Conservation (phyloP, 208 protist genomes). For the Trypanosomatidae sp. region DNA sequence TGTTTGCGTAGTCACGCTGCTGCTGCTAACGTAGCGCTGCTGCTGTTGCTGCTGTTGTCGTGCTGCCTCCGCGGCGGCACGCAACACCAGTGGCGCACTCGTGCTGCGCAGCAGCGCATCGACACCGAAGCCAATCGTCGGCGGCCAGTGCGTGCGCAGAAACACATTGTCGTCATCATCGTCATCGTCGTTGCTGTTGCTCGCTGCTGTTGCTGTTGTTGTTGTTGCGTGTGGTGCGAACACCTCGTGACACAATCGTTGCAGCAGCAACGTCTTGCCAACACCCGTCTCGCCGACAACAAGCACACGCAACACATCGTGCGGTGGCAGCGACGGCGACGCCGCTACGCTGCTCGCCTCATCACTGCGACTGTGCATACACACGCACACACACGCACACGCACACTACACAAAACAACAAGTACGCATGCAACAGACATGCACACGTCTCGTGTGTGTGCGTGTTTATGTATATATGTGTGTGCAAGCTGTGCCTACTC, state of each 20-base stretch:
- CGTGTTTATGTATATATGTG: background rate
- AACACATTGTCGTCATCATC: background rate
- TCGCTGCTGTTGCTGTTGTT: no score
- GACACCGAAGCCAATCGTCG: constrained; percentile 43
- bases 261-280: constrained; percentile 72
- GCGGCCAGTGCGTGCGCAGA: constrained; percentile 12
- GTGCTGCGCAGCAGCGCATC: constrained; percentile 24
- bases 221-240: constrained; percentile 9
- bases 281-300: constrained; percentile 64
- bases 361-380: no score
- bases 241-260: constrained; percentile 35
- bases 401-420: background rate
- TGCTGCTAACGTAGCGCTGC: no score
- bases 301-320: constrained; percentile 28
- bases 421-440: background rate
- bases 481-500: constrained; percentile 10
- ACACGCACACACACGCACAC: no score
- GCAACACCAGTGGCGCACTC: background rate
- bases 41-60: no score
- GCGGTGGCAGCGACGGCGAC: no score
- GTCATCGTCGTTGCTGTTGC: background rate
- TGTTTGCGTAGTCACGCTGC: no score
- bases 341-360: no score
- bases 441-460: background rate
- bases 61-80: background rate